Percentiles rank a stretch among this genome's conserved stretches.
Conservation (phyloP, 2,329 filamentous ascomycete species). For the Diplodia mutila region DNA sequence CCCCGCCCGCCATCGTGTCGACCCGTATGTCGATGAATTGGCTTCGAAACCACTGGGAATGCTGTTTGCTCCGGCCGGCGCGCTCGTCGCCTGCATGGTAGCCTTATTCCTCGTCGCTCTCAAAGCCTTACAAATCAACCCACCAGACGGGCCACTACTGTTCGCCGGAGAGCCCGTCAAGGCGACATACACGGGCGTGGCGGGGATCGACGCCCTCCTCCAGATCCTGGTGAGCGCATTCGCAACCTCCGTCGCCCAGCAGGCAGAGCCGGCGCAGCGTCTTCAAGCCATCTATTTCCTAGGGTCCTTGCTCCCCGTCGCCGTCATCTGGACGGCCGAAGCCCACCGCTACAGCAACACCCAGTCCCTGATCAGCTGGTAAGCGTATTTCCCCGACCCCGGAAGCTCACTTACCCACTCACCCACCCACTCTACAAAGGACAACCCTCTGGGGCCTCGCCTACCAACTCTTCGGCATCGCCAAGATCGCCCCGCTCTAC, state of each 20-base stretch:
- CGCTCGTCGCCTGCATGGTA: too few relatives aligned
- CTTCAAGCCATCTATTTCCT: background rate
- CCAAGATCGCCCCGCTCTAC: slow-evolving; percentile 28
- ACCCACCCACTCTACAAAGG: background rate
- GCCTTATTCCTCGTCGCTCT: too few relatives aligned
- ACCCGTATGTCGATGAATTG: background rate
- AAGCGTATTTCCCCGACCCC: too few relatives aligned
- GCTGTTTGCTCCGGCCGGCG: too few relatives aligned
- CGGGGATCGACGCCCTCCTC: background rate
- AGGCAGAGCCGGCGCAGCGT: too few relatives aligned
- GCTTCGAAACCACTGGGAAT: background rate
- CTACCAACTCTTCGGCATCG: slow-evolving; percentile 9
- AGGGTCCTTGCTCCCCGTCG: background rate
- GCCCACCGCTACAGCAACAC: background rate
- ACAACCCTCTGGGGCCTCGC: background rate
- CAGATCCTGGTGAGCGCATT: background rate
- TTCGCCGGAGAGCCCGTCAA: too few relatives aligned
- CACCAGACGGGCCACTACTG: too few relatives aligned
- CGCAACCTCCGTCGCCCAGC: background rate
- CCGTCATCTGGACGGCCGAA: background rate
- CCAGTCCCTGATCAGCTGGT: background rate
- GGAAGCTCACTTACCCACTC: too few relatives aligned
- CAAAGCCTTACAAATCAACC: too few relatives aligned
- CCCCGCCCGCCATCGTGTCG: background rate
- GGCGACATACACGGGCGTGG: too few relatives aligned